Base-by-base conservation (phyloP, 805 yeast genomes). In the Ogataea naganishii region DNA sequence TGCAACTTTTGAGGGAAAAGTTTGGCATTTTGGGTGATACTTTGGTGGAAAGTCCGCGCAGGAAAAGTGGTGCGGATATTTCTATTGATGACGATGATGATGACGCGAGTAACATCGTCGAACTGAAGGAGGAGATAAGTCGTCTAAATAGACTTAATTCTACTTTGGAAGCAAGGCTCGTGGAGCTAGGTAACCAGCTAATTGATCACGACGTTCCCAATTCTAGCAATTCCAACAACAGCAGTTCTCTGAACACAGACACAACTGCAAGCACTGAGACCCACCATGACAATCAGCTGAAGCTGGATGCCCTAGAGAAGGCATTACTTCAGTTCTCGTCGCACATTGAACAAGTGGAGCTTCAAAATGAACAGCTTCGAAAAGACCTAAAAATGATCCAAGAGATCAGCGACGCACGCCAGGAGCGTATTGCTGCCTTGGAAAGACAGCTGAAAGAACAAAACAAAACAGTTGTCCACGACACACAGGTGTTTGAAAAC, bases 301-400 rank as follows among this genome's bases (percentile, higher is more conserved):
- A 69, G 39, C 47, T 74, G 18, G 59, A 65, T 27, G 64, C 69
- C 8, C 49, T 80, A 31, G 83, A 78, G 41, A 62, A 65, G 27
- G 65, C 83, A 1, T 53, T 80, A 13, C 68, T 66, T 25, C 75
- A 66, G 36, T 63, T 80, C 37, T 63, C 70, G 13, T 60, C 57
- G n/a, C 75, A 76, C 33, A 63, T 80, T 32, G 64, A 64, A 29
- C 81, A 79, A 36, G 66, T 78, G 19, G 79, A 76, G 36, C 51
- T 61, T n/a, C 78, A 76, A 45, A 80, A 80, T 46, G 53, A 62
- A 18, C 59, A 67, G 29, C 53, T 80, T 20, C 61, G 70, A 29
- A 71, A 64, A 40, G 84, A 79, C 40, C 56, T 78, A 13, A 59
- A 60, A 17, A 58, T 74, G 4, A 60, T 73, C 23, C 72, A 72